Evolutionary conservation across 1,139 yeast genomes (phyloP), one percentile per base, ranked within the genome.

Genomic region (Lodderomyces beijingensis): DNA sequence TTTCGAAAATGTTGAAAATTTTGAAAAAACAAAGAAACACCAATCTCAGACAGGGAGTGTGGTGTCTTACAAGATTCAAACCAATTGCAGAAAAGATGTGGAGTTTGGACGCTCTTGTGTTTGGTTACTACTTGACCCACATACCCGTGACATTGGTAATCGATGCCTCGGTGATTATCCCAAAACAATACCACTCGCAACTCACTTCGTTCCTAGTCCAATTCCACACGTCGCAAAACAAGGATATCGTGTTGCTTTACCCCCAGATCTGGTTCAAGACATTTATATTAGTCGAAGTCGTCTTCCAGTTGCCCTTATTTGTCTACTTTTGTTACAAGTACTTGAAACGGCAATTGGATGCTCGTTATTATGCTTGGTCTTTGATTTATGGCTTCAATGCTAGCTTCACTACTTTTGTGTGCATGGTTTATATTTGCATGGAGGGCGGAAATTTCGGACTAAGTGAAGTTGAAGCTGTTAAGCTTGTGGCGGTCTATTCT

Each of bases 321-420:
- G 50, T 81, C 32, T 51, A 62, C 35, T 81, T 58, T 16, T 48
- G 59, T 0, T 38, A 37, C 23, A 40, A 42, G 16, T 43, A 56
- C 31, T 38, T 47, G 8, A 33, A 35, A 12, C 34, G 28, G 6
- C 35, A 43, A 25, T 35, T 49, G 30, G 50, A 54, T 26, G 50
- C 55, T 16, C 57, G 73, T 11, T 77, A 73, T 25, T 39, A 38
- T 47, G 67, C 77, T 10, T 67, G 65, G 52, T 56, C 77, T 45
- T 55, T 79, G n/a, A 51, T 80, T 10, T 86, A 86, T 51, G 93
- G 87, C 4, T 74, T 83, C 48, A 86, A 83, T 50, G 95, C 95
- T 0, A 61, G 78, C 8, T 65, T 80, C 37, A 82, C 94, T 9
- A 84, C 94, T 0, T 55, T 78, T 28, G 77, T 78, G 8, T 86